Percentiles rank a stretch among this genome's conserved stretches.
These are phyloP conservation scores for Phialophora chinensis DNA, from an alignment of 2,329 filamentous ascomycete genomes.

Conservation along the genomic window DNA sequence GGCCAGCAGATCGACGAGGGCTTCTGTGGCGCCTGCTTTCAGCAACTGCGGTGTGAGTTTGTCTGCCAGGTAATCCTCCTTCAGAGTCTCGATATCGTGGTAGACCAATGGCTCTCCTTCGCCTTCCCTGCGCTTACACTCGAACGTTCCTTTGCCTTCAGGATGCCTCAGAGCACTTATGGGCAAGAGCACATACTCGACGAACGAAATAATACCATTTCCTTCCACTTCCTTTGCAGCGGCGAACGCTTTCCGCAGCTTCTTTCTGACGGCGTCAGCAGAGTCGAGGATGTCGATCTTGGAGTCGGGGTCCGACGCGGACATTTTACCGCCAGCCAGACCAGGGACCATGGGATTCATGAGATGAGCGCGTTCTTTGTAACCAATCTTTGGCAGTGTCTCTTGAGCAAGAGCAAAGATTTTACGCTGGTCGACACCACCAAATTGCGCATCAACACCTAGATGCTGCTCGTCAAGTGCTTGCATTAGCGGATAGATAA, in stretches of 20 bases:
- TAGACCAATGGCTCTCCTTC: slow-evolving; percentile 80
- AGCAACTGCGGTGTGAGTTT: slow-evolving; percentile 84
- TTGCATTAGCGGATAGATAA: slow-evolving; percentile 87
- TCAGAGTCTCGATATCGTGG: slow-evolving; percentile 73
- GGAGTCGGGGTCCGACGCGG: slow-evolving; percentile 69
- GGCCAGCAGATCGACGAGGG: slow-evolving; percentile 67
- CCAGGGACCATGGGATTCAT: slow-evolving; percentile 92
- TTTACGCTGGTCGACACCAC: slow-evolving; percentile 84
- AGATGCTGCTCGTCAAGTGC: slow-evolving; percentile 90
- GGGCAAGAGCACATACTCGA: slow-evolving; percentile 85
- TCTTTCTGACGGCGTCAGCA: slow-evolving; percentile 75
- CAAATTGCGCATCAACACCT: slow-evolving; percentile 85
- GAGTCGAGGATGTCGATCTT: slow-evolving; percentile 94
- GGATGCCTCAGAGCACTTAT: slow-evolving; percentile 66
- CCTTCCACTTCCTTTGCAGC: slow-evolving; percentile 77
- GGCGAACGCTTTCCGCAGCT: slow-evolving; percentile 83
- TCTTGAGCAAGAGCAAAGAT: slow-evolving; percentile 87
- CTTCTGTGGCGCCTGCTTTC: slow-evolving; percentile 80
- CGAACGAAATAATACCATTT: slow-evolving; percentile 85
- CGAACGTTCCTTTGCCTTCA: slow-evolving; percentile 64
- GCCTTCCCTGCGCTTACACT: slow-evolving; percentile 64
- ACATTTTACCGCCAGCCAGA: slow-evolving; percentile 73
- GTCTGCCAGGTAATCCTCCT: slow-evolving; percentile 80
- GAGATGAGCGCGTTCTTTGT: slow-evolving; percentile 74
- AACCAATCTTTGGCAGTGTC: slow-evolving; percentile 82